phyloP scores from a whole-genome alignment of 2,329 filamentous ascomycete genomes.

The Nectriaceae sp. region DNA sequence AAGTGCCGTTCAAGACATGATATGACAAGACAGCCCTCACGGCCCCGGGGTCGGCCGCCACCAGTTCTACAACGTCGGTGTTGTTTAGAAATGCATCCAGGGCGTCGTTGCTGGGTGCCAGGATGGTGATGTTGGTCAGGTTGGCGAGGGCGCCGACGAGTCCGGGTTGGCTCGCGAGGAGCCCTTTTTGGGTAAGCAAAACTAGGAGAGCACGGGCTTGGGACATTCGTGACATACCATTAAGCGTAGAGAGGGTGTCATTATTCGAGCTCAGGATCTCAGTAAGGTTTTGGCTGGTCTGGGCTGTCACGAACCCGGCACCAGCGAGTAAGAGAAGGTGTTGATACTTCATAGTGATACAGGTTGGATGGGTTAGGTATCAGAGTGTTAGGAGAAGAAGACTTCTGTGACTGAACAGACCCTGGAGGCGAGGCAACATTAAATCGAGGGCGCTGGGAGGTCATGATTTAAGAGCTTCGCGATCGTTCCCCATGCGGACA shows the following conservation, averaged over 20 bases:
- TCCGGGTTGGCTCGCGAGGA: slow-evolving; percentile 25
- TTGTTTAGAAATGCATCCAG: slow-evolving; percentile 51
- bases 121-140: slow-evolving; percentile 37
- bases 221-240: slow-evolving; percentile 13
- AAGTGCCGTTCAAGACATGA: slow-evolving; percentile 55
- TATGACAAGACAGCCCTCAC: slow-evolving; percentile 53
- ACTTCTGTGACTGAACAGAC: too few relatives aligned
- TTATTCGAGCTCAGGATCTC: slow-evolving; percentile 28
- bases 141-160: slow-evolving; percentile 17
- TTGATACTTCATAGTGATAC: slow-evolving; percentile 23
- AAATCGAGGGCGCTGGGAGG: too few relatives aligned
- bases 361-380: too few relatives aligned
- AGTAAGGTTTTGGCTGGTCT: slow-evolving; percentile 20
- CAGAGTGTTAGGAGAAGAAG: too few relatives aligned
- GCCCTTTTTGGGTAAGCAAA: slow-evolving; percentile 19
- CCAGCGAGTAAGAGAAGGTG: slow-evolving; percentile 20
- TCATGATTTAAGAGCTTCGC: background rate
- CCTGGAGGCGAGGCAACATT: background rate
- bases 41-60: slow-evolving; percentile 40
- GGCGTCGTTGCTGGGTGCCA: slow-evolving; percentile 57
- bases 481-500: background rate
- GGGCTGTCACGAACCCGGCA: slow-evolving; percentile 20
- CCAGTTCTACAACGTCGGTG: slow-evolving; percentile 41
- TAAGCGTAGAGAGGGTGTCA: slow-evolving; percentile 27
- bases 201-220: background rate